Conservation (phyloP, 768 basidiomycete species). For the Ramaria sp. region DNA sequence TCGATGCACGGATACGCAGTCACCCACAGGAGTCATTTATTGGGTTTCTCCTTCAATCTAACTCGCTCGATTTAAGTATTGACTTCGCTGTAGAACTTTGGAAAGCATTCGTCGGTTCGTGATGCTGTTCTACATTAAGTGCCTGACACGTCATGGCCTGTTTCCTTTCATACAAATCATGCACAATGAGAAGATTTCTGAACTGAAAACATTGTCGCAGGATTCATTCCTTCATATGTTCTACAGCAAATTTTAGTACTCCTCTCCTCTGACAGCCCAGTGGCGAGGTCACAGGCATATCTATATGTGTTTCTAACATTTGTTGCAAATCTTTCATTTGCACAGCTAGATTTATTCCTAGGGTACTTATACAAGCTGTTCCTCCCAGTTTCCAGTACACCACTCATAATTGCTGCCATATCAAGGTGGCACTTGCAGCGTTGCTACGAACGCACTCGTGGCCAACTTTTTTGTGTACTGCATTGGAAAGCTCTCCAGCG, state of each 20-base stretch:
- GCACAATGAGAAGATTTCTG: constrained; percentile 12
- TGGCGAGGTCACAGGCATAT: constrained; percentile 37
- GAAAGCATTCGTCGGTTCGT: constrained; percentile 42
- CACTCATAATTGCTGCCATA: not conserved
- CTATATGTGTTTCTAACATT: constrained; percentile 52
- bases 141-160: not conserved
- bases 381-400: not conserved
- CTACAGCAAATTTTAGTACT: constrained; percentile 48
- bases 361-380: not conserved
- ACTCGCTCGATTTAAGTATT: constrained; percentile 58
- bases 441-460: constrained; percentile 62
- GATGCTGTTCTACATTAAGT: constrained; percentile 9
- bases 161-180: not conserved
- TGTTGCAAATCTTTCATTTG: constrained; percentile 54
- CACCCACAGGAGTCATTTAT: constrained; percentile 48
- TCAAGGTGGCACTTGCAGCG: constrained; percentile 54
- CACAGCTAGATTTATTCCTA: constrained; percentile 49
- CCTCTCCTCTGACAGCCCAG: constrained; percentile 28
- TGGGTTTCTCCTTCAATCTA: constrained; percentile 52
- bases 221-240: constrained; percentile 58
- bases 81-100: constrained; percentile 49
- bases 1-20: constrained; percentile 18
- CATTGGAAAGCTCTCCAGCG: constrained; percentile 60
- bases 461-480: constrained; percentile 58
- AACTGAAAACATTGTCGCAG: constrained; percentile 21